Conservation (phyloP, 495 filamentous ascomycete species). For the Collariella sp. region DNA sequence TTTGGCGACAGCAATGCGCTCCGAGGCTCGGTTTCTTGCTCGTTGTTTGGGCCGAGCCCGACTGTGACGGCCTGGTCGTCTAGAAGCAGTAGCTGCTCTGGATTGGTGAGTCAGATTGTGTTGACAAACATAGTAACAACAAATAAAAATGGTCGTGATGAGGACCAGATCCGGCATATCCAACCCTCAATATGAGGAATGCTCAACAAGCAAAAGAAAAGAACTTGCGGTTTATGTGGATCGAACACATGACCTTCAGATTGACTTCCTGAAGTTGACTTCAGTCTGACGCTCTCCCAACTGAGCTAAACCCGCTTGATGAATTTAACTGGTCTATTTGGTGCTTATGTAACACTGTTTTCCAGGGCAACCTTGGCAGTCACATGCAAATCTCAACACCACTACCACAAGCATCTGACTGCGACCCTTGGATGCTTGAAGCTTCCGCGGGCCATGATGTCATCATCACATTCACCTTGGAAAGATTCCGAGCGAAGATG, state of each 20-base stretch:
- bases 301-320: conserved; percentile 22
- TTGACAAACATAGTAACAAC: too few relatives aligned
- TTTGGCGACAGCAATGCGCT: not conserved
- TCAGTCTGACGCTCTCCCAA: conserved; percentile 22
- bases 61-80: not conserved
- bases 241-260: conserved; percentile 20
- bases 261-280: conserved; percentile 9
- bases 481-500: not conserved
- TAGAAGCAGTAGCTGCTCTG: not conserved
- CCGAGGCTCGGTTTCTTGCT: not conserved
- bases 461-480: not conserved
- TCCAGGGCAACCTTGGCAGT: not conserved
- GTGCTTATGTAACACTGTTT: not conserved
- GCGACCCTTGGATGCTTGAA: too few relatives aligned
- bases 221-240: conserved; percentile 19
- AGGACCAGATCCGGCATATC: too few relatives aligned
- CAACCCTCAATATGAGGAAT: too few relatives aligned
- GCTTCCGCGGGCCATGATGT: not conserved
- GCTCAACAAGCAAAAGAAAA: conserved; percentile 11
- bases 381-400: conserved; percentile 2
- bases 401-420: not conserved
- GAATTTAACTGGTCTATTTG: not conserved
- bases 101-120: not conserved
- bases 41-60: too few relatives aligned
- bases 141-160: too few relatives aligned